phyloP scores from a whole-genome alignment of 2,329 filamentous ascomycete species.

The Magnaporthiopsis poae region DNA sequence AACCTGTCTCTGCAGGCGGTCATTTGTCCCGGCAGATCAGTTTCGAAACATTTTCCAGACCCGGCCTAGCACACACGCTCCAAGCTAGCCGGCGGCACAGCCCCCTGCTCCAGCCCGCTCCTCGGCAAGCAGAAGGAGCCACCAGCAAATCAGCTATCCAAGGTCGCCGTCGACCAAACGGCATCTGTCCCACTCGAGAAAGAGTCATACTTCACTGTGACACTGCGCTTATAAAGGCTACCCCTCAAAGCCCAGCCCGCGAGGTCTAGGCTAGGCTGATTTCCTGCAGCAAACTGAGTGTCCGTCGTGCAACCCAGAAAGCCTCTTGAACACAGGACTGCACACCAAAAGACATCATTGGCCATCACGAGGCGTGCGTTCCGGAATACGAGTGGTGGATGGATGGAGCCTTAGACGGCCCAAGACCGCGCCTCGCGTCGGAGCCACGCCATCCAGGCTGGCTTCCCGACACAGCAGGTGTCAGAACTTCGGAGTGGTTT shows the following conservation, averaged over 20 bases:
- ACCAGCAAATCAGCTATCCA: background rate
- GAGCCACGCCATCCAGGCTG: background rate
- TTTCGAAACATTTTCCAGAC: constrained; percentile 2
- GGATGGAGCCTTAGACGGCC: background rate
- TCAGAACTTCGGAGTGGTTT: background rate
- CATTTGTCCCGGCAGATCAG: background rate
- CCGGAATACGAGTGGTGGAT: background rate
- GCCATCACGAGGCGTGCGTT: background rate
- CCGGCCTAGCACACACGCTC: background rate
- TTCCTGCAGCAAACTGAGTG: background rate
- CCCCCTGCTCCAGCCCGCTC: background rate
- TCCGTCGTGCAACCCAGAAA: background rate
- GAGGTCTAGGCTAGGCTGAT: background rate
- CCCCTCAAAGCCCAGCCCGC: background rate
- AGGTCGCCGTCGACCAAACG: background rate
- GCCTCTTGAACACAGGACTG: background rate
- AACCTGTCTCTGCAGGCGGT: background rate
- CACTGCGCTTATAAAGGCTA: background rate
- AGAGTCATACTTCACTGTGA: background rate
- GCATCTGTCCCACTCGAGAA: background rate
- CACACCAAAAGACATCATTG: background rate
- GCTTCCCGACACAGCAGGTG: background rate
- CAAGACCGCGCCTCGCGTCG: background rate
- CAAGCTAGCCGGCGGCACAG: background rate
- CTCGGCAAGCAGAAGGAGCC: background rate